Evolutionary conservation across 768 basidiomycete genomes (phyloP).

Genomic region (Russula sp.): DNA sequence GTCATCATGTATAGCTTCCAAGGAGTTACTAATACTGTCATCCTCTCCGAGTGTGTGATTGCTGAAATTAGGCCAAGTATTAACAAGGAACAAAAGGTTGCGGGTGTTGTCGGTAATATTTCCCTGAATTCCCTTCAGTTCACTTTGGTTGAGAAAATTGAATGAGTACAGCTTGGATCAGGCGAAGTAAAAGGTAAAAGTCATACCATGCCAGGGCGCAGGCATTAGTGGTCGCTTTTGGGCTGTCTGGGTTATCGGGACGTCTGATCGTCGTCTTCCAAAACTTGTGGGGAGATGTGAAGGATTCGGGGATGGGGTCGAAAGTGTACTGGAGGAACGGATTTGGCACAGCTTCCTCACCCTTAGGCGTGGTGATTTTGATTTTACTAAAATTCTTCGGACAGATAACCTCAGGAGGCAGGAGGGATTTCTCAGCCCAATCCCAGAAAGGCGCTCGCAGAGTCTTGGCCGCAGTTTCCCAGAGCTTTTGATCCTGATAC

Average conservation of each 20-base stretch:
- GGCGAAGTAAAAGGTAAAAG: neutral
- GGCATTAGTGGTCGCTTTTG: conserved; percentile 24
- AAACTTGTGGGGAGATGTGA: conserved; percentile 1
- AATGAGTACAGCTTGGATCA: neutral
- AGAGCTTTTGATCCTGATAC: conserved; percentile 29
- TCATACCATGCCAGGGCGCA: conserved; percentile 26
- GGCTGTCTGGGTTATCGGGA: neutral
- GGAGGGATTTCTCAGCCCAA: conserved; percentile 36
- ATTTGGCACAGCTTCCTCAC: conserved; percentile 28
- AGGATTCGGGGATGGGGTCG: conserved; percentile 25
- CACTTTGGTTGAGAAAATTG: neutral
- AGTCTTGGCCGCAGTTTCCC: conserved; percentile 30
- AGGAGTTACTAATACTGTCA: conserved; percentile 36
- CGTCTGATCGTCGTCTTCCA: conserved; percentile 16
- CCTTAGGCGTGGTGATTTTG: conserved; percentile 30
- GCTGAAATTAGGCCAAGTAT: conserved; percentile 40
- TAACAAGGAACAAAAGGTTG: conserved; percentile 33
- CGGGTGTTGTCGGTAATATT: conserved; percentile 15
- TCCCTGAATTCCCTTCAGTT: neutral
- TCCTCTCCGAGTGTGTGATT: conserved; percentile 36
- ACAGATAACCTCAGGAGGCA: conserved; percentile 35
- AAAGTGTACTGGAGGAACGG: conserved; percentile 32
- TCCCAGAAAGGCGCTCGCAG: conserved; percentile 44
- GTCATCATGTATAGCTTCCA: conserved; percentile 46
- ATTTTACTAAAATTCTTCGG: conserved; percentile 27